Conservation (phyloP, 495 filamentous ascomycete species). For the Hypoxylon subgilvum region DNA sequence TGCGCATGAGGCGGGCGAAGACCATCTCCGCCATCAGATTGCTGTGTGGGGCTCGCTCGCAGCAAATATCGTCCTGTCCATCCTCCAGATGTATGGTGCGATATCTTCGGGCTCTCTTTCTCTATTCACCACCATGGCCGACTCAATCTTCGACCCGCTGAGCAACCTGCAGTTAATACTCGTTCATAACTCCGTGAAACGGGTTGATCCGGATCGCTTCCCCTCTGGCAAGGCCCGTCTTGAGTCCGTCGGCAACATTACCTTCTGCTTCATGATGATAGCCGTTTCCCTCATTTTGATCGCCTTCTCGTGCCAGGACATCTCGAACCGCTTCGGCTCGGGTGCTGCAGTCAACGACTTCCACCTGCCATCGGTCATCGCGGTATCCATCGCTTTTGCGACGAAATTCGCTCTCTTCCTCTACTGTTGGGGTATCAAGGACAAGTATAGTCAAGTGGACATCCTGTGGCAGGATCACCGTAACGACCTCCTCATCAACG, state of each 20-base stretch:
- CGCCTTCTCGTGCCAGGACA: constrained; percentile 77
- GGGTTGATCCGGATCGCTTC: constrained; percentile 87
- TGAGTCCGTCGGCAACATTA: constrained; percentile 95
- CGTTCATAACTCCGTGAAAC: constrained; percentile 84
- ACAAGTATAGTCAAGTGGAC: constrained; percentile 84
- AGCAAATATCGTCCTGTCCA: constrained; percentile 79
- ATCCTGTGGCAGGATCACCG: constrained; percentile 94
- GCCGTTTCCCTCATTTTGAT: constrained; percentile 89
- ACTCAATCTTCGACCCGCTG: constrained; percentile 93
- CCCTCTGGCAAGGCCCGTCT: constrained; percentile 93
- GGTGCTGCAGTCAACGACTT: constrained; percentile 62
- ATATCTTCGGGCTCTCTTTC: constrained; percentile 85
- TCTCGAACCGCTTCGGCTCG: constrained; percentile 54
- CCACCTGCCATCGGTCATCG: constrained; percentile 84
- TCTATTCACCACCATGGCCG: constrained; percentile 97
- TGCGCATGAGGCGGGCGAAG: constrained; percentile 76
- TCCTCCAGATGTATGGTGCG: constrained; percentile 88
- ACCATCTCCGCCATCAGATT: constrained; percentile 83
- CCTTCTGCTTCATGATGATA: constrained; percentile 96
- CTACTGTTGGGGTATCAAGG: constrained; percentile 89
- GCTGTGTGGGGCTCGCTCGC: constrained; percentile 88
- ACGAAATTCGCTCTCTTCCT: constrained; percentile 85
- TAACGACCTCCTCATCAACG: constrained; percentile 88
- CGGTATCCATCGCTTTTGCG: constrained; percentile 80
- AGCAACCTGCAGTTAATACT: constrained; percentile 89